Conservation (phyloP, 768 basidiomycete species). For the Suillus luteus region DNA sequence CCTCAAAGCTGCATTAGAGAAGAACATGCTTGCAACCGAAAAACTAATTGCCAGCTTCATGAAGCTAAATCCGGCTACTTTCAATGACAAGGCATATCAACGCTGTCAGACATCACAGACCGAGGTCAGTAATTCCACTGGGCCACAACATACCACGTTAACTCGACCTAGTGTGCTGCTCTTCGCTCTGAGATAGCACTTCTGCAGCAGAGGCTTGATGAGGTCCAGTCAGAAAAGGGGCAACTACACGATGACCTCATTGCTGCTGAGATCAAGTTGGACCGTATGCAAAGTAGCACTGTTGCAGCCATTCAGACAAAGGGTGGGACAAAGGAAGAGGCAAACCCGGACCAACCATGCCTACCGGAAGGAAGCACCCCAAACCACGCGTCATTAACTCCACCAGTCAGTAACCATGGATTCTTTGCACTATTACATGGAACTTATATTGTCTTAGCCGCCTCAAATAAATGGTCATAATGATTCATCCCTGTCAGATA, state of each 20-base stretch:
- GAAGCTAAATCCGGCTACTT: conserved; percentile 33
- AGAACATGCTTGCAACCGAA: conserved; percentile 59
- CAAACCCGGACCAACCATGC: conserved; percentile 27
- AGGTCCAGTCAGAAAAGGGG: conserved; percentile 50
- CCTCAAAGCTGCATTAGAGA: conserved; percentile 47
- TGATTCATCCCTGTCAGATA: conserved; percentile 41
- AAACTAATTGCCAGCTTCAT: conserved; percentile 61
- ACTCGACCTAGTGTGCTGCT: conserved; percentile 49
- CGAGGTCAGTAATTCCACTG: conserved; percentile 48
- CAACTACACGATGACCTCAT: conserved; percentile 53
- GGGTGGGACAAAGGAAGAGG: conserved; percentile 36
- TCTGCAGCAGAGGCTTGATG: conserved; percentile 49
- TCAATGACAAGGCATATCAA: conserved; percentile 43
- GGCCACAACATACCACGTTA: not conserved
- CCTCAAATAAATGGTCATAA: conserved; percentile 41
- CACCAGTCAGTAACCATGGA: conserved; percentile 67
- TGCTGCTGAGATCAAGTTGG: conserved; percentile 60
- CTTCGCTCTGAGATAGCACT: conserved; percentile 60
- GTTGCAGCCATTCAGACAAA: conserved; percentile 49
- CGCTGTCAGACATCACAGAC: conserved; percentile 57
- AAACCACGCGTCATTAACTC: conserved; percentile 57
- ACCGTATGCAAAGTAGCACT: conserved; percentile 57
- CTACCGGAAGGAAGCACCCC: conserved; percentile 45
- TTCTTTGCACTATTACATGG: conserved; percentile 17
- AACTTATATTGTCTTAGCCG: conserved; percentile 47